Evolutionary conservation across 1,139 yeast species (phyloP).

Genomic region (Blastobotrys persicus): DNA sequence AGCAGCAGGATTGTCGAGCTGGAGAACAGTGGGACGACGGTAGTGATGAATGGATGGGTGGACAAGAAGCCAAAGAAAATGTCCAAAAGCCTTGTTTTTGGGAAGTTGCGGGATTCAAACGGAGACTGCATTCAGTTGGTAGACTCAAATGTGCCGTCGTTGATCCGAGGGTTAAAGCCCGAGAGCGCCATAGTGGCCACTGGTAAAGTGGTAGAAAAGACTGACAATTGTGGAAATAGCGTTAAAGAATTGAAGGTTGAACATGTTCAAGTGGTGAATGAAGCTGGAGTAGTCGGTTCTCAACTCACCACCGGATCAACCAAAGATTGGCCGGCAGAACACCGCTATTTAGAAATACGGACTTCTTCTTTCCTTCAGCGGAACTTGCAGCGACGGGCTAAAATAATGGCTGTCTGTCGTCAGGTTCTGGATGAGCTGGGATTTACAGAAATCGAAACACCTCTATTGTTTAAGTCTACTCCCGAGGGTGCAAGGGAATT

Average conservation of each 20-base stretch:
- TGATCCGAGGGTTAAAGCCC: conserved; percentile 52
- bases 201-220: conserved; percentile 47
- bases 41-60: conserved; percentile 70
- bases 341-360: conserved; percentile 76
- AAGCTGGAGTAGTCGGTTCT: conserved; percentile 66
- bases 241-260: conserved; percentile 44
- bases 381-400: conserved; percentile 59
- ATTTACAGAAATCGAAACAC: conserved; percentile 89
- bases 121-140: conserved; percentile 71
- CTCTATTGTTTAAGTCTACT: conserved; percentile 86
- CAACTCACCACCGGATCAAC: conserved; percentile 58
- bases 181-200: conserved; percentile 77
- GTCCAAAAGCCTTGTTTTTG: conserved; percentile 61
- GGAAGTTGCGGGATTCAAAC: conserved; percentile 65
- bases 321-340: conserved; percentile 66
- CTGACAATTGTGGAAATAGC: conserved; percentile 30
- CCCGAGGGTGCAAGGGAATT: conserved; percentile 99
- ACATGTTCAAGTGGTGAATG: conserved; percentile 56
- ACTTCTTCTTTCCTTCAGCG: conserved; percentile 53
- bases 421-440: conserved; percentile 43
- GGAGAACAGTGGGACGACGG: conserved; percentile 16
- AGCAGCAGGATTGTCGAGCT: conserved; percentile 9
- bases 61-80: conserved; percentile 66
- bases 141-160: conserved; percentile 46
- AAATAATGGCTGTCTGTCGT: conserved; percentile 57